These are phyloP conservation scores for Blastobotrys attinorum DNA, from an alignment of 805 yeast genomes.

Conservation along the genomic window DNA sequence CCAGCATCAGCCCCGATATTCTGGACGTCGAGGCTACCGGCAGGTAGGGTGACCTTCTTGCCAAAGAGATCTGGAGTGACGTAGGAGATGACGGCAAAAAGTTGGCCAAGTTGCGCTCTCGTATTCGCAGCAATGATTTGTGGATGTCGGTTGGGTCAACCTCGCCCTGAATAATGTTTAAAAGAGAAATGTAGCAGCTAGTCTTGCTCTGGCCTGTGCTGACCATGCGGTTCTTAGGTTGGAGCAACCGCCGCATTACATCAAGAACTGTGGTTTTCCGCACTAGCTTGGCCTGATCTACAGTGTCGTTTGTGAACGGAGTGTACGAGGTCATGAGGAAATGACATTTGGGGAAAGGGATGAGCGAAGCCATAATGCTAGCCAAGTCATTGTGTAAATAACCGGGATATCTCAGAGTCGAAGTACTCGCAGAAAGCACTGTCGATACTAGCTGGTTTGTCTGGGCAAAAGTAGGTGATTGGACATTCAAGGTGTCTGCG, in stretches of 20 bases:
- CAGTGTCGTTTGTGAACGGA: conserved; percentile 63
- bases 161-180: conserved; percentile 63
- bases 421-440: conserved; percentile 75
- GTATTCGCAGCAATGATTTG: conserved; percentile 32
- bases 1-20: conserved; percentile 73
- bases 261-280: conserved; percentile 77
- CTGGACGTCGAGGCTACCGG: conserved; percentile 35
- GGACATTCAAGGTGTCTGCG: conserved; percentile 46
- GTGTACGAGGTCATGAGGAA: conserved; percentile 66
- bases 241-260: conserved; percentile 71
- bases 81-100: conserved; percentile 87
- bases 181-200: conserved; percentile 55
- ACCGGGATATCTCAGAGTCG: conserved; percentile 84
- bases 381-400: conserved; percentile 83
- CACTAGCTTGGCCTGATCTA: conserved; percentile 49
- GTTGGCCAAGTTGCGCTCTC: conserved; percentile 39
- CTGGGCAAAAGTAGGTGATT: conserved; percentile 62
- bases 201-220: conserved; percentile 35
- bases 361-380: conserved; percentile 68
- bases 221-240: conserved; percentile 71
- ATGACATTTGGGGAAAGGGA: conserved; percentile 81
- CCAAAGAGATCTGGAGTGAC: conserved; percentile 68
- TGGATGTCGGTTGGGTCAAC: conserved; percentile 62
- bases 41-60: conserved; percentile 60
- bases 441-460: conserved; percentile 81